Conservation (phyloP, 352 stramenopile species). For the Phytophthora aleatoria region DNA sequence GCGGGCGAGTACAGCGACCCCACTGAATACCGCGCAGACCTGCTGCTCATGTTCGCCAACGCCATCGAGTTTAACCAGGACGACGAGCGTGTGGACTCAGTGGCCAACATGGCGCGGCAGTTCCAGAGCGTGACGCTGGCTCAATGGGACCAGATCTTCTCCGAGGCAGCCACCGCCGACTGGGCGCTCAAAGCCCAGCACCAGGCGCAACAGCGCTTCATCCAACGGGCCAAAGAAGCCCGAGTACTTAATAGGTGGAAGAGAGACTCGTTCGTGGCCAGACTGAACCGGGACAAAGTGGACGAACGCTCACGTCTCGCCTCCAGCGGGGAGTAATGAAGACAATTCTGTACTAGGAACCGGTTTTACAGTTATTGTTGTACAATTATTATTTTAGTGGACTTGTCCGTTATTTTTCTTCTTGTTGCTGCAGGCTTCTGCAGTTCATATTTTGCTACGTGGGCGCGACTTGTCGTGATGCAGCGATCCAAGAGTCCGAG, state of each 20-base stretch:
- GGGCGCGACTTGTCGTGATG: constrained; percentile 26
- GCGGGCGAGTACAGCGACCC: constrained; percentile 55
- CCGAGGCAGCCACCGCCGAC: constrained; percentile 64
- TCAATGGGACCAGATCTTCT: constrained; percentile 66
- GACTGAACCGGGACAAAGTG: constrained; percentile 81
- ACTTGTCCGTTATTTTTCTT: constrained; percentile 12
- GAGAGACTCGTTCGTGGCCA: constrained; percentile 77
- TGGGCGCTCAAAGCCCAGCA: constrained; percentile 63
- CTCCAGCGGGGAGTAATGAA: constrained; percentile 30
- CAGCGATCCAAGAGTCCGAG: constrained; percentile 16
- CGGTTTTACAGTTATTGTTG: not conserved
- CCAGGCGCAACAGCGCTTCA: constrained; percentile 54
- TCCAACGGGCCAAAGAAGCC: constrained; percentile 58
- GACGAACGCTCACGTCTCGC: constrained; percentile 50
- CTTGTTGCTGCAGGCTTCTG: not conserved
- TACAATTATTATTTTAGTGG: constrained; percentile 3
- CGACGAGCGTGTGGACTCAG: constrained; percentile 72
- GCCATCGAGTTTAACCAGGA: constrained; percentile 89
- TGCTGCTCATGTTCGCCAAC: constrained; percentile 88
- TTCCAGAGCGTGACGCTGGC: constrained; percentile 54
- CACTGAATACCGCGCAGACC: constrained; percentile 61
- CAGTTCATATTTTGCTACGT: not conserved
- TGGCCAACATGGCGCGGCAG: constrained; percentile 72
- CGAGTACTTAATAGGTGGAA: constrained; percentile 69
- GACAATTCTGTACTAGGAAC: not conserved